Base-by-base conservation (phyloP, 2,329 filamentous ascomycete species). In the Penicillium olsonii region DNA sequence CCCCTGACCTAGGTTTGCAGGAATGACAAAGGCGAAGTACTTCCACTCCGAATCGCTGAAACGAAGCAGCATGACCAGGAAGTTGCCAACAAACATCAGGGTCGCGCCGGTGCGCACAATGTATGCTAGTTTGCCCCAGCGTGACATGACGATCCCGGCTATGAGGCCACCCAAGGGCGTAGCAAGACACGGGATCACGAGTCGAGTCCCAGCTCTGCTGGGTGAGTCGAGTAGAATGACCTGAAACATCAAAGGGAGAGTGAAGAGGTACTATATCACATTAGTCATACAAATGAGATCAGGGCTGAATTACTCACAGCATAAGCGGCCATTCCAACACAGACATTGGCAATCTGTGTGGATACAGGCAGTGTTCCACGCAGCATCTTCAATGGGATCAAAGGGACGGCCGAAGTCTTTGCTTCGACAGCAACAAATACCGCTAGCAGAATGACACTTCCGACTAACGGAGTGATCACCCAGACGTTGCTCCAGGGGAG, bases 301-400 rank as follows among this genome's bases (percentile, higher is more conserved):
- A 5, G 2, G 31, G 22, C 5, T 26, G 3, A 15, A 7, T 8
- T 8, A 73, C 80, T 65, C 63, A 85, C 83, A 14, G 81, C 82
- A 63, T 86, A 87, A 1, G 81, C 81, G 8, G 82, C 76, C 64
- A 84, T 76, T 0, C 84, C 83, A 2, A 80, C 78, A 48, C 80
- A 84, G 11, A 85, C 70, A 53, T 86, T 87, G 40, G 81, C 75
- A 18, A 80, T 68, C 54, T 84, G 81, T 2, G 78, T 81, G 2
- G 79, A 72, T 1, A 84, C 67, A 0, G 81, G 80, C 24, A 82
- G 69, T 10, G 73, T 66, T 0, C 83, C 82, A n/a, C 68, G 73
- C 4, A 87, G 67, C 75, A 86, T 78, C 19, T 69, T 66, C 27
- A 73, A 54, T 1, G 75, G 75, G 35, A 77, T 75, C n/a, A 76